Evolutionary conservation across 768 basidiomycete genomes (phyloP).

Genomic region (Panus rudis): DNA sequence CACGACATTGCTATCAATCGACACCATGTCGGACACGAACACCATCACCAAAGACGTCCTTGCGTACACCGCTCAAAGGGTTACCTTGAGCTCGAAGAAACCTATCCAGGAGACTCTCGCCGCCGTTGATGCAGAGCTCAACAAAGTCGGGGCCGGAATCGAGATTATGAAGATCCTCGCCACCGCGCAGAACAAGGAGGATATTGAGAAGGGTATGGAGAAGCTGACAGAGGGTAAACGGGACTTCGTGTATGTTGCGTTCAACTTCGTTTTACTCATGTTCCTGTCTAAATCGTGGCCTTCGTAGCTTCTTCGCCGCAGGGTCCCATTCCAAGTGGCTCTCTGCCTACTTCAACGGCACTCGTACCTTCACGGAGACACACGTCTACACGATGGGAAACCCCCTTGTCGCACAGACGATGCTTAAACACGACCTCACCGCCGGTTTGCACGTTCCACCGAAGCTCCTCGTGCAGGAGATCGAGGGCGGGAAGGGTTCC

Average conservation of each 20-base stretch:
- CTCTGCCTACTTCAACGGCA: not conserved
- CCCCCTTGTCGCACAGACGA: conserved; percentile 40
- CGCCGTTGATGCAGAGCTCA: conserved; percentile 6
- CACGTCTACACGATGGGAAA: conserved; percentile 44
- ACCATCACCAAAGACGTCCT: conserved; percentile 1
- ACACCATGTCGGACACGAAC: conserved; percentile 3
- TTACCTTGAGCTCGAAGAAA: conserved; percentile 8
- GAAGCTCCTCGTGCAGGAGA: conserved; percentile 37
- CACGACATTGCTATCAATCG: no score
- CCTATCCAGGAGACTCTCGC: conserved; percentile 1
- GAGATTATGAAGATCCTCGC: not conserved
- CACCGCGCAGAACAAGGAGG: conserved; percentile 1
- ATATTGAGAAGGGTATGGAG: conserved; percentile 3
- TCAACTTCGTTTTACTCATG: not conserved
- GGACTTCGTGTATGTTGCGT: conserved; percentile 6
- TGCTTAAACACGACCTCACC: conserved; percentile 34
- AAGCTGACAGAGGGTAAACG: conserved; percentile 9
- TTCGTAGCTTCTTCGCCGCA: conserved; percentile 3
- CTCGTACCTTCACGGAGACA: conserved; percentile 9
- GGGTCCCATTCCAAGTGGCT: conserved; percentile 5
- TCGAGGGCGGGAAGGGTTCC: conserved; percentile 31
- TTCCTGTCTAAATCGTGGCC: not conserved
- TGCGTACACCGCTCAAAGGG: conserved; percentile 5
- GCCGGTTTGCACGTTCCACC: conserved; percentile 40
- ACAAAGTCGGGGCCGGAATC: conserved; percentile 2